These are phyloP conservation scores for Cladosporium oxysporum DNA, from an alignment of 2,329 filamentous ascomycete species.

Conservation along the genomic window DNA sequence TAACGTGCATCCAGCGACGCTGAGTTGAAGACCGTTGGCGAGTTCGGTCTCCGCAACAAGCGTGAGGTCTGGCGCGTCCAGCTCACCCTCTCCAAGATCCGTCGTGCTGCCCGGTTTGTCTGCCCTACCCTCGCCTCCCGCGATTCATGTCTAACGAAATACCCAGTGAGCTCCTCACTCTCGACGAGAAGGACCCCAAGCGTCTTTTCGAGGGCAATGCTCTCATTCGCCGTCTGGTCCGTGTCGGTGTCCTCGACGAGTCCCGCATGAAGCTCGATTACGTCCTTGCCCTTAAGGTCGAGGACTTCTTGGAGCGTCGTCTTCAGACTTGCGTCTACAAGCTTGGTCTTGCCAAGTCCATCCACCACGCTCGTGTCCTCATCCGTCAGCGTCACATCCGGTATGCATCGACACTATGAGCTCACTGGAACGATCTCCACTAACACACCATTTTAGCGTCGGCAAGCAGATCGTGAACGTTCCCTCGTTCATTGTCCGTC, in stretches of 20 bases:
- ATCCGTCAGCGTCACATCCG: constrained; percentile 99
- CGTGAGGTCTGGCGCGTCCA: constrained; percentile 99
- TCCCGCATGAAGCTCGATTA: constrained; percentile 99
- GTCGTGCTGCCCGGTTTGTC: constrained; percentile 98
- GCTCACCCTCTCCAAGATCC: constrained; percentile 99
- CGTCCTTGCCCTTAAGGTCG: constrained; percentile 97
- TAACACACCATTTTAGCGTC: constrained; percentile 59
- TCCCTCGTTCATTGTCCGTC: constrained; percentile 97
- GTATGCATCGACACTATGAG: constrained; percentile 41
- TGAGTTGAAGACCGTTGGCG: constrained; percentile 99
- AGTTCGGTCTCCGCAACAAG: constrained; percentile 99
- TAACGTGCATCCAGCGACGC: constrained; percentile 81
- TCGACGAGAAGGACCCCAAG: constrained; percentile 99
- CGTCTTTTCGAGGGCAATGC: constrained; percentile 99
- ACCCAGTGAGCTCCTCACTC: constrained; percentile 93
- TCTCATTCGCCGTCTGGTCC: constrained; percentile 99
- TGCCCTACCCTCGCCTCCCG: background rate
- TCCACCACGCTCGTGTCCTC: constrained; percentile 99
- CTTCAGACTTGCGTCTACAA: constrained; percentile 99
- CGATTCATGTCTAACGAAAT: constrained; percentile 21
- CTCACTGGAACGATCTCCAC: constrained; percentile 20
- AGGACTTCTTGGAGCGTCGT: constrained; percentile 99
- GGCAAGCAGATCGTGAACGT: constrained; percentile 99
- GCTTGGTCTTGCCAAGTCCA: constrained; percentile 99
- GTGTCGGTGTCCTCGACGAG: constrained; percentile 99